These are phyloP conservation scores for Phytophthora palmivora DNA, from an alignment of 352 stramenopile genomes.

Conservation along the genomic window DNA sequence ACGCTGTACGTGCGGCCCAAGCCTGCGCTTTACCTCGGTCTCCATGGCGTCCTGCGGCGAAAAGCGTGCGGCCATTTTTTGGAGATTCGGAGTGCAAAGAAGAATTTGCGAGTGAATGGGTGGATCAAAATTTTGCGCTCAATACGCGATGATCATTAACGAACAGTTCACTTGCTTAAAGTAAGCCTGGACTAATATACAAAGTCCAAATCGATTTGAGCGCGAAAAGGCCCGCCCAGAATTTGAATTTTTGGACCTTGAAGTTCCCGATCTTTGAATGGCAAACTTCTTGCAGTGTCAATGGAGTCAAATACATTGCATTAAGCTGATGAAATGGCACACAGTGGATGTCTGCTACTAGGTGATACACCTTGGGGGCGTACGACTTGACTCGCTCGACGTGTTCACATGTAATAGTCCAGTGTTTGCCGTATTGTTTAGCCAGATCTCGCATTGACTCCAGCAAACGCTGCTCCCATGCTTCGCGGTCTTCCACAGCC, in stretches of 20 bases:
- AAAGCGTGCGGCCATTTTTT: slow-evolving; percentile 39
- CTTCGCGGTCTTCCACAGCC: slow-evolving; percentile 76
- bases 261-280: slow-evolving; percentile 1
- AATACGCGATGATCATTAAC: slow-evolving; percentile 11
- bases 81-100: slow-evolving; percentile 11
- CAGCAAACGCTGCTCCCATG: slow-evolving; percentile 78
- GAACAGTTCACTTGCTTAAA: slow-evolving; percentile 2
- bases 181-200: slow-evolving; percentile 16
- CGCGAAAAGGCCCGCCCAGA: slow-evolving; percentile 16
- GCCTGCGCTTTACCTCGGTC: slow-evolving; percentile 32
- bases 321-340: slow-evolving; percentile 23
- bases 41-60: slow-evolving; percentile 25
- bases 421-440: slow-evolving; percentile 53
- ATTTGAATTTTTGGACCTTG: slow-evolving; percentile 23
- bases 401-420: slow-evolving; percentile 84
- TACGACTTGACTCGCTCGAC: slow-evolving; percentile 94
- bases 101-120: slow-evolving; percentile 37
- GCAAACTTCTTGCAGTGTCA: too few species aligned
- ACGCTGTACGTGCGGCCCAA: slow-evolving; percentile 35
- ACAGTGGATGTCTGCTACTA: slow-evolving; percentile 88
- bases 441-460: slow-evolving; percentile 59
- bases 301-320: not conserved
- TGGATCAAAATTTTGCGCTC: slow-evolving; percentile 34
- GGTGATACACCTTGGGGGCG: slow-evolving; percentile 89
- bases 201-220: slow-evolving; percentile 10